Base-by-base conservation (phyloP, 176 grass and related monocot species). In the Coix lacrymajobi region DNA sequence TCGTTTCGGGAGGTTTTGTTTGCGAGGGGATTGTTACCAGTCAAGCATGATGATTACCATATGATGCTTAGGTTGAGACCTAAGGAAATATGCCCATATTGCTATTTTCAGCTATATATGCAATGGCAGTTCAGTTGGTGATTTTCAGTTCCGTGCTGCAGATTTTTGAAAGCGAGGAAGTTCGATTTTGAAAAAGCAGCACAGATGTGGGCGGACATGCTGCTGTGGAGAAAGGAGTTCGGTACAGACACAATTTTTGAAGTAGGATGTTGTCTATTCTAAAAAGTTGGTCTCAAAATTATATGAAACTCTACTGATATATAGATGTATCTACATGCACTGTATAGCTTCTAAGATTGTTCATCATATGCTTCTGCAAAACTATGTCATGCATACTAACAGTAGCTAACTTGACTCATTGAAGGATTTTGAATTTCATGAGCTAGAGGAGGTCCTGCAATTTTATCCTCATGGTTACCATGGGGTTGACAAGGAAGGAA, bases 181-280 rank as follows among this genome's bases (percentile, higher is more conserved):
- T 90, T 99, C 9, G 93, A 99, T 51, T 81, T 92, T 8, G 91
- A 92, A 56, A 99, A 99, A 65, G 84, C 93, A 81, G 83, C 80
- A 58, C 93, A 99, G n/a, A 96, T 99, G 96, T 99, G 96, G 96
- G 85, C 66, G 8, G 91, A 94, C 69, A 99, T 99, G 96, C 89
- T 96, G 39, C 81, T 81, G 5, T 99, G 96, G 93, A 92, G 96
- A 93, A 90, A 86, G 60, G 93, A 96, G 30, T 99, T 94, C 14
- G 89, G 91, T 70, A 90, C 96, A 13, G 93, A 99, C 83, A 87
- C 83, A 13, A 96, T 96, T 78, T 87, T 99, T 60, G 89, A 94
- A 80, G 96, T 99, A 85, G 62, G 76, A 49, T 81, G 40, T 38
- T 38, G 11, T 83, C 44, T 61, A 64, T 66, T 74, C 45, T 34